Evolutionary conservation across 2,329 filamentous ascomycete species (phyloP).

Genomic region (Cladosporium sp.): DNA sequence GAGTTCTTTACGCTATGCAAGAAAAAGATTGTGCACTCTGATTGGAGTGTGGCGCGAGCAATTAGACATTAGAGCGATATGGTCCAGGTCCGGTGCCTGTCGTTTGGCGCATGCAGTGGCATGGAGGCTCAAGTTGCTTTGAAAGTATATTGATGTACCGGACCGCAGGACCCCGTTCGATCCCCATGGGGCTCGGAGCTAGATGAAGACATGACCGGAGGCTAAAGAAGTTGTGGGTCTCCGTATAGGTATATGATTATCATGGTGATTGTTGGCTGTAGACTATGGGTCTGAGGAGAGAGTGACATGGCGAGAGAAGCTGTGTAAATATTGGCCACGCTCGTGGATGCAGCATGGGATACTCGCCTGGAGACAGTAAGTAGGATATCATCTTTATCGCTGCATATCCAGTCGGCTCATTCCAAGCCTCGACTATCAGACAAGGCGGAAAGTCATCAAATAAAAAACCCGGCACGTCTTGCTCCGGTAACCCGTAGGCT

Average conservation of each 20-base stretch:
- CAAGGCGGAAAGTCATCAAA: too few species aligned
- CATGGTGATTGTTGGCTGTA: not conserved
- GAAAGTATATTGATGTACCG: slow-evolving; percentile 5
- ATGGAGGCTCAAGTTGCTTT: slow-evolving; percentile 4
- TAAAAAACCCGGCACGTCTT: too few species aligned
- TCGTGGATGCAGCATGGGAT: too few species aligned
- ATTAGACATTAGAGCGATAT: not conserved
- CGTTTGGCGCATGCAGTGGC: not conserved
- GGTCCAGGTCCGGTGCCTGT: not conserved
- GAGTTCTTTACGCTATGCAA: not conserved
- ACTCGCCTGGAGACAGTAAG: too few species aligned
- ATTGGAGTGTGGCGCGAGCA: not conserved
- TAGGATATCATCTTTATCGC: too few species aligned
- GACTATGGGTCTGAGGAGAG: too few species aligned
- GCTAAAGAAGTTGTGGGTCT: not conserved
- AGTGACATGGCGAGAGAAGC: not conserved
- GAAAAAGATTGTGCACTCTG: not conserved
- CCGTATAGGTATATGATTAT: not conserved
- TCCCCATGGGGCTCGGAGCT: slow-evolving; percentile 11
- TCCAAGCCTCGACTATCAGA: too few species aligned
- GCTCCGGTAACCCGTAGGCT: too few species aligned
- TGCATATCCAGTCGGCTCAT: too few species aligned
- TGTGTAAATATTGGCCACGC: too few species aligned
- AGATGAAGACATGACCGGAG: not conserved
- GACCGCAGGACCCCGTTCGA: not conserved